These are phyloP conservation scores for Chaetomiaceae sp. DNA, from an alignment of 2,329 filamentous ascomycete species.

Conservation along the genomic window DNA sequence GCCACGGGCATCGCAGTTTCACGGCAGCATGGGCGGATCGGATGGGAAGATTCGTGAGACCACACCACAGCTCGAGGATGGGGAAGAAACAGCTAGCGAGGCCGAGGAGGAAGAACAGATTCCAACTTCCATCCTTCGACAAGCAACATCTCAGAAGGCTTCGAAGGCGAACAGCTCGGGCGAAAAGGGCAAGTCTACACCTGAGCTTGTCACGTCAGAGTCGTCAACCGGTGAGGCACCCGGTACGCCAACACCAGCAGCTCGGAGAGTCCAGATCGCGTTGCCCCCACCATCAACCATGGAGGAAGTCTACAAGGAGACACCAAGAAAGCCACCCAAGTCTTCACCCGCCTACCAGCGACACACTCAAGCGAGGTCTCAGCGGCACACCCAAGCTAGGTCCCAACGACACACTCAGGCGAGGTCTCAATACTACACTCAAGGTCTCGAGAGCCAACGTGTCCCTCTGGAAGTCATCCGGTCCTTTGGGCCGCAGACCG, in stretches of 20 bases:
- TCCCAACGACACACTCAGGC: constrained; percentile 15
- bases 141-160: not conserved
- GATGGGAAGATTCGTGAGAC: not conserved
- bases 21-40: not conserved
- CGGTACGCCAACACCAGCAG: constrained; percentile 25
- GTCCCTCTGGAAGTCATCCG: constrained; percentile 48
- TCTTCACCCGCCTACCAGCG: constrained; percentile 19
- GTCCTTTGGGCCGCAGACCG: constrained; percentile 44
- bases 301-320: constrained; percentile 25
- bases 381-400: constrained; percentile 19
- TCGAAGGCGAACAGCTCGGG: not conserved
- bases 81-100: constrained; percentile 18
- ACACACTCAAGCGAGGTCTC: constrained; percentile 20
- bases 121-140: constrained; percentile 11
- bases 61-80: not conserved
- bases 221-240: constrained; percentile 10
- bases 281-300: constrained; percentile 11
- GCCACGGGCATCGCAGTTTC: constrained; percentile 10
- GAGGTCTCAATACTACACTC: constrained; percentile 32
- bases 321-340: constrained; percentile 17
- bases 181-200: constrained; percentile 8
- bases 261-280: constrained; percentile 22
- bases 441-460: constrained; percentile 46
- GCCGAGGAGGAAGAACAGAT: constrained; percentile 10
- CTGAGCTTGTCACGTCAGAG: constrained; percentile 5